Base-by-base conservation (phyloP, 495 filamentous ascomycete genomes). In the Darksidea phi region DNA sequence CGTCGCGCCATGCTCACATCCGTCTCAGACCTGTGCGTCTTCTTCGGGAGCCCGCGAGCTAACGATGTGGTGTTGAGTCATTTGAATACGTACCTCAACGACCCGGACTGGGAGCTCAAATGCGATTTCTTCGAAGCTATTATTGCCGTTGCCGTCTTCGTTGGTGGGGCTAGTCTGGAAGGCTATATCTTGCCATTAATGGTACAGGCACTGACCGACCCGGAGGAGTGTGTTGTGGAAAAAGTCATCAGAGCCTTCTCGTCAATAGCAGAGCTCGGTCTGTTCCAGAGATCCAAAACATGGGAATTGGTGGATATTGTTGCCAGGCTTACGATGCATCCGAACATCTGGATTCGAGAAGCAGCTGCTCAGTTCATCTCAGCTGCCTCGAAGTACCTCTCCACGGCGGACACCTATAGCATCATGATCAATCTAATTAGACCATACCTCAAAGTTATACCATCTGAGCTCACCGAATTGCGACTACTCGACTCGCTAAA, bases 71-170 rank as follows among this genome's bases (percentile, higher is more conserved):
- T 99, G 37, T 75, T 97, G 4, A 95, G 90, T 37, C 94, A 99
- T 71, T 76, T 99, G 21, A 99, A 97, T 70, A 99, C 95, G 0
- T 99, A 99, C 66, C 79, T 99, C 7, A 99, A 99, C 66, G 95
- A 97, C 67, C 83, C 85, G 54, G 92, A 97, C 69, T 99, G 95
- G 95, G 89, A 90, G 71, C 76, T 99, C 21, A 96, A 96, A 71
- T 96, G 90, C 69, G 91, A 95, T 18, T 97, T 97, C 70, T 96
- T 99, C 64, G 90, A 95, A 62, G 89, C 92, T 0, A 92, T 97
- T 18, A 88, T 97, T 18, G 92, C 92, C 10, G 94, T 99, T 54
- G 89, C 91, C 13, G 84, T 89, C 0, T 97, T 95, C 62, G 79
- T 97, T 38, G 95, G 95, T 6, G 88, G 86, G 48, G 86, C 83